Evolutionary conservation across 2,329 filamentous ascomycete species (phyloP), one percentile per base, ranked within the genome.

Genomic region (Dothistroma pini): DNA sequence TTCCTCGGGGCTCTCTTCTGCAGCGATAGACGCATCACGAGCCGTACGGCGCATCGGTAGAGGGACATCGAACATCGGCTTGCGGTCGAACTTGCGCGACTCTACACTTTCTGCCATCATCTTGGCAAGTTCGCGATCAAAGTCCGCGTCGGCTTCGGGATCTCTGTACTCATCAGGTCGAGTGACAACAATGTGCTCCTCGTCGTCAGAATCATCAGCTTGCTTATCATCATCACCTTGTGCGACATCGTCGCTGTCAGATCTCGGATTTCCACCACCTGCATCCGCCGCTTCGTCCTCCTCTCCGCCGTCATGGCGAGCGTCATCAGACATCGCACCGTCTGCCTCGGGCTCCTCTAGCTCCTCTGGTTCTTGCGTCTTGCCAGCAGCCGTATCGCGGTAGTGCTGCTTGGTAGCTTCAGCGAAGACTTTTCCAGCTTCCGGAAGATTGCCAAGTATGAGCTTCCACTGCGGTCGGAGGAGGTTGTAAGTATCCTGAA

Each of bases 21-120:
- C 72, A 34, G 70, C 68, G 31, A 66, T 60, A 66, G 69, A 25
- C 48, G 72, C 71, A 56, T 93, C 89, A 31, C 89, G 88, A 80
- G 74, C 80, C 22, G 71, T 72, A 22, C 84, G 83, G 57, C 91
- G 89, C 78, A 99, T 93, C 0, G 95, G 95, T n/a, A 99, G 79
- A 1, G 96, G 92, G n/a, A 97, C 91, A 74, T 99, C 96, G 71
- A 99, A 97, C 56, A 95, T 84, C 31, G 90, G 87, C 77, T 96
- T 97, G 64, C 95, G 90, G 72, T 99, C 95, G 68, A 96, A 96
- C 71, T 96, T 97, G 69, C 95, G 87, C 4, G 93, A 96, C 68
- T 99, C 95, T 70, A 96, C 80, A 78, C 93, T 97, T 76, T 99
- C 95, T 55, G 93, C 86, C 93, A 99, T 97, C 86, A 99, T 90